Evolutionary conservation across 2,329 filamentous ascomycete genomes (phyloP).

Genomic region (Leptographium flavum): DNA sequence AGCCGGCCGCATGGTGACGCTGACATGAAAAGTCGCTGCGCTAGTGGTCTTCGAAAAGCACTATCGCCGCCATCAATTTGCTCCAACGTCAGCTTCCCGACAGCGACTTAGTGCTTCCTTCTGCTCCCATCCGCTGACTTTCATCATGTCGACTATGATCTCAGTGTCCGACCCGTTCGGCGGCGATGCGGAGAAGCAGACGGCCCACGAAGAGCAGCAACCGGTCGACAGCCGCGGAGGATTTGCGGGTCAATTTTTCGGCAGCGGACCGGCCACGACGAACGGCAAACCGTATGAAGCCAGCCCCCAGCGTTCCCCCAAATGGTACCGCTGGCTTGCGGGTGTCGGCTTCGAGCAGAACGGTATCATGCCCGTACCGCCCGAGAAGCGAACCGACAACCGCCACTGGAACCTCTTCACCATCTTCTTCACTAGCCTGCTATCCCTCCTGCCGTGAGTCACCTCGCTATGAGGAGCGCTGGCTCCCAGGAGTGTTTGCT

Average conservation of each 20-base stretch:
- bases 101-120: neutral
- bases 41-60: neutral
- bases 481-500: neutral
- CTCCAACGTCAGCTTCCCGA: neutral
- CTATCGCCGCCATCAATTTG: neutral
- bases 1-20: too few species aligned
- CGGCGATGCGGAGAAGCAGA: conserved; percentile 12
- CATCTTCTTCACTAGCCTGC: conserved; percentile 43
- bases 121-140: too few species aligned
- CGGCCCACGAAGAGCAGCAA: neutral
- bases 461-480: neutral
- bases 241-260: conserved; percentile 10
- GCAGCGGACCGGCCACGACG: conserved; percentile 15
- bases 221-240: neutral
- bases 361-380: conserved; percentile 41
- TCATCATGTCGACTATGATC: conserved; percentile 6
- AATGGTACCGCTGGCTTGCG: conserved; percentile 28
- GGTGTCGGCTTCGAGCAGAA: conserved; percentile 35
- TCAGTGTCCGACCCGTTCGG: conserved; percentile 1
- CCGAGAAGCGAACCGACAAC: conserved; percentile 37
- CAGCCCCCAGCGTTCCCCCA: conserved; percentile 16
- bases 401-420: conserved; percentile 43
- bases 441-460: conserved; percentile 42
- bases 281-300: conserved; percentile 20
- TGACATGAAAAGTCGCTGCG: too few species aligned